Base-by-base conservation (phyloP, 139 green algal species). In the Micractinium sp. region DNA sequence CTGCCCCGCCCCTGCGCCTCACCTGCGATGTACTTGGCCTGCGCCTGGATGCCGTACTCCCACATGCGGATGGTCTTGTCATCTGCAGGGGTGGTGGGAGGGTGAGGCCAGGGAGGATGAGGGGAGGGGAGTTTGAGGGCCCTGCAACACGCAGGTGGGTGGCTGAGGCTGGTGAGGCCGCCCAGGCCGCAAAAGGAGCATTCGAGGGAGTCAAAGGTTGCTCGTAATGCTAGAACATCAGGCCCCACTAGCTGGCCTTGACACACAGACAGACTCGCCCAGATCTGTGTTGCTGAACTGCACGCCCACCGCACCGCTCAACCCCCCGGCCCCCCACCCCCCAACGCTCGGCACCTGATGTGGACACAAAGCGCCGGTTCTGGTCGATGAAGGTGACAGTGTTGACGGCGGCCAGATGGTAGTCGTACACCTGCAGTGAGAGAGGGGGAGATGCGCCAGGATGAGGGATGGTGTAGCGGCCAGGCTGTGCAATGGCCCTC, bases 1-100 rank as follows among this genome's bases (percentile, higher is more conserved):
- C 53, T 31, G 16, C 81, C 36, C n/a, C 74, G 27, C 25, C 29
- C 69, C 31, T 1, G 15, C 33, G 29, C 19, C 82, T 22, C 53
- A 89, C 85, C 85, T 61, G 85, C 86, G 53, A 98, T 96, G 94
- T 97, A 97, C 92, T 98, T 98, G 85, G 97, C 86, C 83, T 97
- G 93, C 69, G 99, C 97, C 33, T 98, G 98, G 66, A 99, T 98
- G 85, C 97, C 98, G 90, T 98, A 98, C 92, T 99, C 98, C 98
- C 98, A 99, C 81, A 99, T 96, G 63, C 98, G 94, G 82, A 99
- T 95, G 73, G 95, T 97, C 94, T 99, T 99, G 96, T 99, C 98
- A 90, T 99, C 95, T 53, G 90, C 94, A 36, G 75, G 87, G 16
- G n/a, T 2, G 14, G 4, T 20, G 16, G 27, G 12, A 27, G 47